These are phyloP conservation scores for Lactifluus subvellereus DNA, from an alignment of 768 basidiomycete species.

Conservation along the genomic window DNA sequence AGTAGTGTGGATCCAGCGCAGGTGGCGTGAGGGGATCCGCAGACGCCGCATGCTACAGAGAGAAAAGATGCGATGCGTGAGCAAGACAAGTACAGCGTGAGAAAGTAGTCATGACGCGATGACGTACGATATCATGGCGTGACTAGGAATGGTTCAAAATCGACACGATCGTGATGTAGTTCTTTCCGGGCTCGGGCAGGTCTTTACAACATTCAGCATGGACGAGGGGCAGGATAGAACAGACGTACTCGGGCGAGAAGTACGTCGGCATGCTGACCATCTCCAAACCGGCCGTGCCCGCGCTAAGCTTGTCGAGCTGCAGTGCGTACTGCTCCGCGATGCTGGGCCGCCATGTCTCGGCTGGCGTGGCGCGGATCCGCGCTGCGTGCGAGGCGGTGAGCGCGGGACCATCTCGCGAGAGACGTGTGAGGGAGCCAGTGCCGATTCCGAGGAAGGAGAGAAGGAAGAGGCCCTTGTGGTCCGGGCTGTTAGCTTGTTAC, in stretches of 20 bases:
- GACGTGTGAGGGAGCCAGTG: slow-evolving; percentile 24
- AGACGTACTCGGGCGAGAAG: slow-evolving; percentile 27
- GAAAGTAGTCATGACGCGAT: background rate
- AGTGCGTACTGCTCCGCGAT: slow-evolving; percentile 38
- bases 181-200: slow-evolving; percentile 36
- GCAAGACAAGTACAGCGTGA: background rate
- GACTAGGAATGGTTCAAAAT: slow-evolving; percentile 43
- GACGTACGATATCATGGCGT: slow-evolving; percentile 43
- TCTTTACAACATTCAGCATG: slow-evolving; percentile 25
- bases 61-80: background rate
- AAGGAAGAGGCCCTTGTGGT: slow-evolving; percentile 28
- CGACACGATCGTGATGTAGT: slow-evolving; percentile 38
- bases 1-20: slow-evolving; percentile 32
- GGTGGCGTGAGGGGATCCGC: slow-evolving; percentile 29
- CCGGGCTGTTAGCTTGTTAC: slow-evolving; percentile 19
- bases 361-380: slow-evolving; percentile 24
- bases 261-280: slow-evolving; percentile 31
- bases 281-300: slow-evolving; percentile 31
- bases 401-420: slow-evolving; percentile 25
- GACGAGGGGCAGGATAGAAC: background rate
- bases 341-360: slow-evolving; percentile 30
- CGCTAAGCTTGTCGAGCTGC: slow-evolving; percentile 32
- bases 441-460: slow-evolving; percentile 29
- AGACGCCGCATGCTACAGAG: slow-evolving; percentile 30
- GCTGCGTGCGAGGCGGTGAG: slow-evolving; percentile 28